Evolutionary conservation across 1,284 basidiomycete genomes (phyloP).

Genomic region (Ceraceosorus guamensis): DNA sequence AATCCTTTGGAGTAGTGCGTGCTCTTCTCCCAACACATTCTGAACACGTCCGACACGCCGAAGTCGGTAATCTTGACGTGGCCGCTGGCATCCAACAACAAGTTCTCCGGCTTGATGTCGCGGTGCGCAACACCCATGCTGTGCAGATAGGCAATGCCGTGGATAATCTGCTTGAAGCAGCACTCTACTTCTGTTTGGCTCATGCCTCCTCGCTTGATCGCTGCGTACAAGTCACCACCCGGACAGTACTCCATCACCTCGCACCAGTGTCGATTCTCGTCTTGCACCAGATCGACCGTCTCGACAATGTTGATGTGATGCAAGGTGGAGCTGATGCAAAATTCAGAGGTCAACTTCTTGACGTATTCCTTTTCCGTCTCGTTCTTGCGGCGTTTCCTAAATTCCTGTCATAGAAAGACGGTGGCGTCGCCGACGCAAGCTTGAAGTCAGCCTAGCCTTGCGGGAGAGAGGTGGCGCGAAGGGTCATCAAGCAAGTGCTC

Average conservation of each 20-base stretch:
- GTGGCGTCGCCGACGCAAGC: not conserved
- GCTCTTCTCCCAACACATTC: constrained; percentile 94
- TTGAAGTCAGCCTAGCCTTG: too few species aligned
- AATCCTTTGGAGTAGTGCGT: constrained; percentile 94
- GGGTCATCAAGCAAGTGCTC: not conserved
- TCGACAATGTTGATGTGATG: constrained; percentile 96
- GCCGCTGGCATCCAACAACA: constrained; percentile 85
- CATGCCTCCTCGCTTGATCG: constrained; percentile 97
- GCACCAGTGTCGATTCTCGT: constrained; percentile 93
- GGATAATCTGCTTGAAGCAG: constrained; percentile 92
- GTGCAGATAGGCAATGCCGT: constrained; percentile 81
- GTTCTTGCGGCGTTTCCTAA: constrained; percentile 93
- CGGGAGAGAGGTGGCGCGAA: not conserved
- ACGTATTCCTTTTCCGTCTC: constrained; percentile 99
- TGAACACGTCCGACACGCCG: constrained; percentile 94
- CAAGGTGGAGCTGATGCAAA: constrained; percentile 95
- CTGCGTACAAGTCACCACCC: constrained; percentile 91
- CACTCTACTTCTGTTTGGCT: constrained; percentile 88
- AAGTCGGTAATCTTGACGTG: constrained; percentile 99
- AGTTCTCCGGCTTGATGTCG: constrained; percentile 95
- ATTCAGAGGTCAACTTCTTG: constrained; percentile 98
- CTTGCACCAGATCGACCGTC: constrained; percentile 96
- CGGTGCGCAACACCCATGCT: constrained; percentile 94
- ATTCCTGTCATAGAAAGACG: constrained; percentile 60
- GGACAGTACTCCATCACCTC: constrained; percentile 98